Evolutionary conservation across 305 asterid species (phyloP).

Genomic region (Vinca major): DNA sequence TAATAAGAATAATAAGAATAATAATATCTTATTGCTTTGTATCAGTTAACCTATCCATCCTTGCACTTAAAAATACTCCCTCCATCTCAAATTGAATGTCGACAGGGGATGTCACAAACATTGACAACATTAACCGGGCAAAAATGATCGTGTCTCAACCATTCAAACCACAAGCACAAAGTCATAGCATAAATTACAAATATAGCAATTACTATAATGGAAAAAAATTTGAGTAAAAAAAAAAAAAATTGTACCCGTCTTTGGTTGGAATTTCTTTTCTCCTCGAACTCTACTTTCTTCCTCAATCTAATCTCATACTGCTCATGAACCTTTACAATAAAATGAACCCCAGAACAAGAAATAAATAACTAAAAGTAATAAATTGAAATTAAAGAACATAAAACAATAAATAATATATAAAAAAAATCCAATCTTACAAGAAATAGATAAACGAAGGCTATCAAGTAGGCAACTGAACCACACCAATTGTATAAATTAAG

Average conservation of each 20-base stretch:
- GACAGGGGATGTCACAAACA: background rate
- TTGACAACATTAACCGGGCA: background rate
- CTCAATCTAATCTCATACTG: slow-evolving; percentile 18
- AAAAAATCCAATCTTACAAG: slow-evolving; percentile 5
- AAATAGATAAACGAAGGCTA: slow-evolving; percentile 13
- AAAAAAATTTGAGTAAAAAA: background rate
- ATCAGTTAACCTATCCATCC: background rate
- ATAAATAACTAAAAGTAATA: background rate
- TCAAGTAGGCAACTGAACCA: slow-evolving; percentile 6
- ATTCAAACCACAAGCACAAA: background rate
- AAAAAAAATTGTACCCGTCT: slow-evolving; percentile 13
- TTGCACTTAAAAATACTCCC: background rate
- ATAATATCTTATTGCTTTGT: background rate
- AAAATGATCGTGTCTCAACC: too few species aligned
- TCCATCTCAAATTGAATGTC: too few species aligned
- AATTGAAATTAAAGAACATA: background rate
- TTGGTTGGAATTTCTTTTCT: slow-evolving; percentile 18
- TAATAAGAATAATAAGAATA: too few species aligned
- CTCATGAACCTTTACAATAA: slow-evolving; percentile 16
- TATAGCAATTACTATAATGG: background rate
- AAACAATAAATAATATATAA: background rate
- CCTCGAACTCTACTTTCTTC: slow-evolving; percentile 20
- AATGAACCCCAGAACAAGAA: background rate
- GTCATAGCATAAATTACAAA: background rate
- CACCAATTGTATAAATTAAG: slow-evolving; percentile 9